These are phyloP conservation scores for Pseudogymnoascus sp. DNA, from an alignment of 2,329 filamentous ascomycete genomes.

Conservation along the genomic window DNA sequence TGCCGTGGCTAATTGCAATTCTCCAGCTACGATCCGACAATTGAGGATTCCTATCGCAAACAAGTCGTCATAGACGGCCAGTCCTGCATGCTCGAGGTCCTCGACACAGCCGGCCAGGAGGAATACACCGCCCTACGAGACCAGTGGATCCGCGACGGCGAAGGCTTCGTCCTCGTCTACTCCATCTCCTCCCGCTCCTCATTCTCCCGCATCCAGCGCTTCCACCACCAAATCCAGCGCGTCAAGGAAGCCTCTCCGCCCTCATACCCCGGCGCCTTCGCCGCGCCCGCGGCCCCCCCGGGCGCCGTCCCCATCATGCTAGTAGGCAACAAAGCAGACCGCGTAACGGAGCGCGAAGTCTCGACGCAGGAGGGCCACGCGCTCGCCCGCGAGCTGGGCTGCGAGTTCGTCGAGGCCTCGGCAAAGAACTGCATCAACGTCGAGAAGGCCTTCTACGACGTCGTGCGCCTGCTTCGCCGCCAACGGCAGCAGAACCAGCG, in stretches of 20 bases:
- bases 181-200: slow-evolving; percentile 96
- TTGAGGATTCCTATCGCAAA: slow-evolving; percentile 81
- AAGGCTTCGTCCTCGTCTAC: slow-evolving; percentile 96
- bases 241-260: slow-evolving; percentile 86
- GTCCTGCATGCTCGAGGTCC: slow-evolving; percentile 93
- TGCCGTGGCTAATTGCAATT: slow-evolving; percentile 18
- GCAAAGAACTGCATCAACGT: slow-evolving; percentile 98
- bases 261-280: slow-evolving; percentile 59
- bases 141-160: slow-evolving; percentile 96
- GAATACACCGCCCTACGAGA: slow-evolving; percentile 95
- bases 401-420: slow-evolving; percentile 93
- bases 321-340: slow-evolving; percentile 96
- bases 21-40: slow-evolving; percentile 64
- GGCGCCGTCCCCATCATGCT: slow-evolving; percentile 89
- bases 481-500: slow-evolving; percentile 51
- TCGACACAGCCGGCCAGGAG: slow-evolving; percentile 96
- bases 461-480: slow-evolving; percentile 79
- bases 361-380: slow-evolving; percentile 94
- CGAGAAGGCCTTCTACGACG: slow-evolving; percentile 97
- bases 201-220: slow-evolving; percentile 87
- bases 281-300: slow-evolving; percentile 41
- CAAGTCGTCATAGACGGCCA: slow-evolving; percentile 89
- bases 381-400: slow-evolving; percentile 81
- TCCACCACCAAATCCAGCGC: slow-evolving; percentile 92
- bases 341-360: slow-evolving; percentile 90